phyloP scores from a whole-genome alignment of 805 yeast species.

The Spathaspora hagerdaliae region DNA sequence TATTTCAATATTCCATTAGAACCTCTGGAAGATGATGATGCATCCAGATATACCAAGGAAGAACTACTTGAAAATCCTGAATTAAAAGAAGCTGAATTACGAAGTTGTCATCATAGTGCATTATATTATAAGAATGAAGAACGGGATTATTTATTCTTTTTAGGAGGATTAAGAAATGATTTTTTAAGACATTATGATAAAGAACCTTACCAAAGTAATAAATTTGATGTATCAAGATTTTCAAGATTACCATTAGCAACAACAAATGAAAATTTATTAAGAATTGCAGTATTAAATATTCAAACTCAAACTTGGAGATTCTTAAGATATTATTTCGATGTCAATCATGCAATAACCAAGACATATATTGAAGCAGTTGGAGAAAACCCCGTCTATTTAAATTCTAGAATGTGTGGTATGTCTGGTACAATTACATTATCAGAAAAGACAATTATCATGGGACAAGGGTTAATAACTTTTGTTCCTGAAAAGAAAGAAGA shows the following conservation, averaged over 20 bases:
- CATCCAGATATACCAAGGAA: conserved; percentile 16
- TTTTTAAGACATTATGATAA: conserved; percentile 29
- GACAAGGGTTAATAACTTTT: conserved; percentile 32
- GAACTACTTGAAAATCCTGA: conserved; percentile 22
- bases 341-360: conserved; percentile 20
- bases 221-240: conserved; percentile 32
- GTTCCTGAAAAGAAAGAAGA: conserved; percentile 30
- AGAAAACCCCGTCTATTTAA: conserved; percentile 17
- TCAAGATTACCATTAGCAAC: conserved; percentile 25
- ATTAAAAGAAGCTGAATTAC: conserved; percentile 35
- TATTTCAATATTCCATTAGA: conserved; percentile 22
- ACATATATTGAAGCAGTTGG: conserved; percentile 15
- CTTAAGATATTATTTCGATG: conserved; percentile 29
- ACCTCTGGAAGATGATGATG: conserved; percentile 30
- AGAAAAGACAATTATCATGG: conserved; percentile 32
- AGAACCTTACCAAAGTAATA: conserved; percentile 25
- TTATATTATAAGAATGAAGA: conserved; percentile 29
- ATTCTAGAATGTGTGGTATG: conserved; percentile 24
- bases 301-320: conserved; percentile 41
- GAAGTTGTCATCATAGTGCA: conserved; percentile 40
- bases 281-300: conserved; percentile 34
- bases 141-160: conserved; percentile 30
- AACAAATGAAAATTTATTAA: conserved; percentile 23
- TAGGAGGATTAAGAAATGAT: conserved; percentile 39
- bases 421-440: conserved; percentile 31